Evolutionary conservation across 192 early-diverging fungal genomes (phyloP), one percentile per base, ranked within the genome.

Genomic region (Obelidium mucronatum): DNA sequence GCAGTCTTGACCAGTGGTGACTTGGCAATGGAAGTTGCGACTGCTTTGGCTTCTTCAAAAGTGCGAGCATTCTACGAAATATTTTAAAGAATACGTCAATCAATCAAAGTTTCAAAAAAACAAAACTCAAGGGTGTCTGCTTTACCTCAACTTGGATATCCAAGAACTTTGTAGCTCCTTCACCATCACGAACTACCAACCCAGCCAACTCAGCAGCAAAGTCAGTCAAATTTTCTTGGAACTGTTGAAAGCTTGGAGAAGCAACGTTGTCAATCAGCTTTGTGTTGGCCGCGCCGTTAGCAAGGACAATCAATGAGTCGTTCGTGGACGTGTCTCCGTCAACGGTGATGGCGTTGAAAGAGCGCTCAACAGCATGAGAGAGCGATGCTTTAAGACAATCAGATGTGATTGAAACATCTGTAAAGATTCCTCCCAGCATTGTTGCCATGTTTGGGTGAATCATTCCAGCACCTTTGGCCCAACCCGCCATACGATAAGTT

Each of bases 391-490:
- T 87, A 35, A 97, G 84, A 40, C 89, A 82, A n/a, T 68, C 51
- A 31, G 90, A 85, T 1, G 86, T 76, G 6, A 98, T 83, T 13
- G 86, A 74, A 5, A 89, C 85, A 81, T 98, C 97, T 0, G 97
- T 98, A 58, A 94, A 94, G 15, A 97, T 84, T 19, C 91, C 90
- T 6, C 91, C 91, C 40, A 98, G 85, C 74, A 98, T 82, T 5
- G 97, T 98, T 17, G 96, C 97, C 97, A 98, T 98, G 82, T 97
- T 95, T 13, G 97, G 97, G 78, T 98, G 97, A 65, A 98, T 97
- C 97, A 97, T 97, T 11, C 97, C 97, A 3, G 97, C 97, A 40
- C 97, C 97, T 84, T 98, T 98, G 26, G 91, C 90, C 81, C 96
- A 96, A 22, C 97, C 97, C 0, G 96, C 95, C 87, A 98, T 91